These are phyloP conservation scores for Magnaporthiopsis rhizophila DNA, from an alignment of 2,329 filamentous ascomycete species.

Conservation along the genomic window DNA sequence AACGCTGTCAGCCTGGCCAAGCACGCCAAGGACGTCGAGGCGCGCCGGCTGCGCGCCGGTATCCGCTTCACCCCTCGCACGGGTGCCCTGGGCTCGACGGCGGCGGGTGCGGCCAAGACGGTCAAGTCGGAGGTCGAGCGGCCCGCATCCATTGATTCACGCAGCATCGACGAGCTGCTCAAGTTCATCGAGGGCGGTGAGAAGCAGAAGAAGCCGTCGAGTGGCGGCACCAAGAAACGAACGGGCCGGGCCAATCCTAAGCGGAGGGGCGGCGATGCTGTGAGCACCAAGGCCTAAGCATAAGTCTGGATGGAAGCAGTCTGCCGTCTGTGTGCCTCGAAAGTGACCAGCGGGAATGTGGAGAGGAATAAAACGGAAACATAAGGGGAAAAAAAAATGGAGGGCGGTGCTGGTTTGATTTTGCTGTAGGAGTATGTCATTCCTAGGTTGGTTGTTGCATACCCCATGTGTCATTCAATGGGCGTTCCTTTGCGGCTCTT, in stretches of 20 bases:
- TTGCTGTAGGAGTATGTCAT: background rate
- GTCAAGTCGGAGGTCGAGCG: constrained; percentile 25
- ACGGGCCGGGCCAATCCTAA: constrained; percentile 46
- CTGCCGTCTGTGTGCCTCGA: background rate
- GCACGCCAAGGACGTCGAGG: constrained; percentile 80
- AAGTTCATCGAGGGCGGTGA: constrained; percentile 84
- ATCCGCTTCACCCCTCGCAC: constrained; percentile 61
- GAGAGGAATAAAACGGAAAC: background rate
- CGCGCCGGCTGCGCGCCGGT: constrained; percentile 60
- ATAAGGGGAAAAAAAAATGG: background rate
- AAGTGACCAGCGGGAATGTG: background rate
- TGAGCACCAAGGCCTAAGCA: constrained; percentile 9
- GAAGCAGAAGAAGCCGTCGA: constrained; percentile 32
- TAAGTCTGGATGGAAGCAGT: background rate
- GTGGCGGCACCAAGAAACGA: constrained; percentile 42
- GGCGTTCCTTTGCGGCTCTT: background rate
- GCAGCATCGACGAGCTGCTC: constrained; percentile 87
- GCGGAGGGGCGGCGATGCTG: constrained; percentile 32
- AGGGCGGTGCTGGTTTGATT: background rate
- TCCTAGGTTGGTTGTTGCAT: background rate
- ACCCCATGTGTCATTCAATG: background rate
- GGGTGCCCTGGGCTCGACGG: constrained; percentile 42
- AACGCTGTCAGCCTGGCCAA: constrained; percentile 93
- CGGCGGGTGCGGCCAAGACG: constrained; percentile 18
- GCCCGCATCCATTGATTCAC: constrained; percentile 52